A percentile compares a stretch with the other conserved stretches of the same genome.
Conservation (phyloP, 768 basidiomycete species). For the Termitomyces sp. region DNA sequence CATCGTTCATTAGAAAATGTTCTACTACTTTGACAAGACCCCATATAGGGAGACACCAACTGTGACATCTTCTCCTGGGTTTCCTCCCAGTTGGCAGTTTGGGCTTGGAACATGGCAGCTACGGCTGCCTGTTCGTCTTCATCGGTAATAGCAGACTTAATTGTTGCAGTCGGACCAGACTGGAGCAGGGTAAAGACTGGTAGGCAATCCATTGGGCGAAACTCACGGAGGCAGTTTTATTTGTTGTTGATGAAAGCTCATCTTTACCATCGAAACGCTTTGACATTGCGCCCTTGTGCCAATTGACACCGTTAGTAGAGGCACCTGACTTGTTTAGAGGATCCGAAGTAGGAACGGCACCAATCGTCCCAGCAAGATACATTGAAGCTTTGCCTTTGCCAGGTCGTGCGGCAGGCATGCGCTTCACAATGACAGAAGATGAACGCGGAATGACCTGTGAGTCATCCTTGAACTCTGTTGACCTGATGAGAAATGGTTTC, state of each 20-base stretch:
- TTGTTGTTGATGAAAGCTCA: conserved; percentile 30
- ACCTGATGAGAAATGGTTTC: background rate
- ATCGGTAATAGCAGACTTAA: conserved; percentile 41
- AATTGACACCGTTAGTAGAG: conserved; percentile 30
- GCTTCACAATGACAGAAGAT: conserved; percentile 89
- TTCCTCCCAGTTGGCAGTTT: conserved; percentile 95
- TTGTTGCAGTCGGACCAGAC: conserved; percentile 20
- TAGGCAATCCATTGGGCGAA: conserved; percentile 9
- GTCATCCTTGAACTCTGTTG: conserved; percentile 87
- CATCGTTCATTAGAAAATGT: conserved; percentile 64
- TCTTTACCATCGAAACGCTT: conserved; percentile 89
- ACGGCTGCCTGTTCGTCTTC: conserved; percentile 93
- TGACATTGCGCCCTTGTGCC: conserved; percentile 76
- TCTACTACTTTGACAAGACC: conserved; percentile 65
- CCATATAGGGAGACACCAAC: conserved; percentile 73
- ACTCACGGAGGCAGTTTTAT: conserved; percentile 27
- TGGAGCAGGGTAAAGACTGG: conserved; percentile 10
- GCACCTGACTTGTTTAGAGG: conserved; percentile 30
- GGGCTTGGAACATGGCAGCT: conserved; percentile 97
- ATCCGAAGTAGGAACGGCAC: conserved; percentile 44
- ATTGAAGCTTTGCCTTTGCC: conserved; percentile 80
- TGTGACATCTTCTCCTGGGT: conserved; percentile 99
- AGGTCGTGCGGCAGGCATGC: conserved; percentile 75
- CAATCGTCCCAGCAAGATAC: conserved; percentile 53
- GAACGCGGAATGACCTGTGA: conserved; percentile 89